These are phyloP conservation scores for Filobasidium floriforme DNA, from an alignment of 768 basidiomycete genomes.

Conservation along the genomic window DNA sequence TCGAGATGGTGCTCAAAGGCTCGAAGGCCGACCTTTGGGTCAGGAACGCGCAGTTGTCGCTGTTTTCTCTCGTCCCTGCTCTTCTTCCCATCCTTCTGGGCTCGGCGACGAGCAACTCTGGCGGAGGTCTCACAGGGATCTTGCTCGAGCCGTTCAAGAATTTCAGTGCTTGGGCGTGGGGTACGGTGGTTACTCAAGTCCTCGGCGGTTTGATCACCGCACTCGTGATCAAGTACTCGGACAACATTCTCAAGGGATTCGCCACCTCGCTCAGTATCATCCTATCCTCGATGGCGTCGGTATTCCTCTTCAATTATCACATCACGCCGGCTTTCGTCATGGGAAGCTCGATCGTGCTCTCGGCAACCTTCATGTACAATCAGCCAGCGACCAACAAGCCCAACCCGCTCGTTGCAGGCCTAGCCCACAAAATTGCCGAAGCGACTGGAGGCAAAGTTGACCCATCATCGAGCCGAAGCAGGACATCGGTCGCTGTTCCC, in stretches of 20 bases:
- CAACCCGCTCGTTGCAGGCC: constrained; percentile 6
- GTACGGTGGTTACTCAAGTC: constrained; percentile 78
- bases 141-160: constrained; percentile 60
- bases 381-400: constrained; percentile 49
- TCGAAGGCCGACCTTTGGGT: constrained; percentile 88
- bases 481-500: constrained; percentile 37
- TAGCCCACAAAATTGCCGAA: constrained; percentile 8
- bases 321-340: constrained; percentile 79
- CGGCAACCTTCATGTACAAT: constrained; percentile 88
- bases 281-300: constrained; percentile 85
- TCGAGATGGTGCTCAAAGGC: constrained; percentile 93
- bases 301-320: constrained; percentile 79
- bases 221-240: constrained; percentile 87
- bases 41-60: constrained; percentile 88
- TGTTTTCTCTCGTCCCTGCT: constrained; percentile 88
- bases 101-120: constrained; percentile 32
- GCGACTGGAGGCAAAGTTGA: constrained; percentile 6
- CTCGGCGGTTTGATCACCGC: constrained; percentile 88
- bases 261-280: constrained; percentile 91
- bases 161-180: constrained; percentile 87
- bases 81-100: constrained; percentile 65
- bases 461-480: constrained; percentile 5
- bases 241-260: constrained; percentile 77
- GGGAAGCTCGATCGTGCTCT: constrained; percentile 73
- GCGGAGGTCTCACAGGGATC: constrained; percentile 27